Conservation (phyloP, 345 rosid genomes). For the Salix viminalis region DNA sequence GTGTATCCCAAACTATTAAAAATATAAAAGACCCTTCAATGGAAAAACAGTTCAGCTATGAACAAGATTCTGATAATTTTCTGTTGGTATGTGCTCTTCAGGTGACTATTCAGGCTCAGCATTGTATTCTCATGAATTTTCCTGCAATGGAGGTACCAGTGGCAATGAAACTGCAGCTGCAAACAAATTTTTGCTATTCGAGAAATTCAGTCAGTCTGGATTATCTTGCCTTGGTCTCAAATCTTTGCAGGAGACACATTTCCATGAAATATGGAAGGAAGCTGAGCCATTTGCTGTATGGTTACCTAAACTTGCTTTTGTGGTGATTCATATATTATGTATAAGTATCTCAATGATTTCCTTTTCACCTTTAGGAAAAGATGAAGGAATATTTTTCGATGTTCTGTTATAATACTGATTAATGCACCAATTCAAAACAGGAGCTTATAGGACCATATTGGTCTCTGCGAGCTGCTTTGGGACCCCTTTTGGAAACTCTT, state of each 20-base stretch:
- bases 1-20: neutral
- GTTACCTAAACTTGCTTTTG: conserved; percentile 13
- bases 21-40: neutral
- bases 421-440: conserved; percentile 33
- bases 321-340: neutral
- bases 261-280: conserved; percentile 57
- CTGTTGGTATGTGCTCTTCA: conserved; percentile 12
- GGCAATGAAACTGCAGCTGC: conserved; percentile 17
- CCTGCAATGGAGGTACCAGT: conserved; percentile 16
- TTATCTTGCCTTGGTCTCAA: conserved; percentile 61
- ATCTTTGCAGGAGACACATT: conserved; percentile 42
- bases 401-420: neutral
- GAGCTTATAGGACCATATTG: conserved; percentile 78
- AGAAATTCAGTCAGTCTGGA: conserved; percentile 62
- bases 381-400: neutral
- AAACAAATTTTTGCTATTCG: conserved; percentile 49
- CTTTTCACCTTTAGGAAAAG: neutral
- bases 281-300: conserved; percentile 59
- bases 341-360: neutral
- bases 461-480: conserved; percentile 90
- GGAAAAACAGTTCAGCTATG: neutral
- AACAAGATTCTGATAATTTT: neutral
- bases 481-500: conserved; percentile 75
- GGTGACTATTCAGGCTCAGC: conserved; percentile 23
- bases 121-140: conserved; percentile 18